Conservation (phyloP, 2,329 filamentous ascomycete genomes). For the Exophiala calicioides region DNA sequence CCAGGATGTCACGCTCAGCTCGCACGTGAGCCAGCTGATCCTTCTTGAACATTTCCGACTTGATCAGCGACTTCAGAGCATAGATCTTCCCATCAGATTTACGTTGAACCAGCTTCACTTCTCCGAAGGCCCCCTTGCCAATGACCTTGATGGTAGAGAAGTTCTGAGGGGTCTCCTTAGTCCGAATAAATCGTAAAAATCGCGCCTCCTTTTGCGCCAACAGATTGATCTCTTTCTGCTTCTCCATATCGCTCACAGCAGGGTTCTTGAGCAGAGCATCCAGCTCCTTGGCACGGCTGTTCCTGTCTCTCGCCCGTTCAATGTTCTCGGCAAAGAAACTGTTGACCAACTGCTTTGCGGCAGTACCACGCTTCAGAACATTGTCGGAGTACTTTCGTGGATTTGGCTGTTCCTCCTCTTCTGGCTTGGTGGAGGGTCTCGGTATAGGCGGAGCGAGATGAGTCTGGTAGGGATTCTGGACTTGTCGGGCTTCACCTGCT, state of each 20-base stretch:
- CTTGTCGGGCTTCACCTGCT: constrained; percentile 68
- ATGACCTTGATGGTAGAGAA: constrained; percentile 98
- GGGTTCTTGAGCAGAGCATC: constrained; percentile 81
- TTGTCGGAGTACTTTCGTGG: constrained; percentile 87
- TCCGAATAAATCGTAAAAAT: constrained; percentile 90
- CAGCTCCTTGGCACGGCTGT: constrained; percentile 91
- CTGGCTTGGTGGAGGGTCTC: constrained; percentile 55
- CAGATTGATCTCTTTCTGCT: constrained; percentile 80
- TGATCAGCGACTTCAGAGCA: constrained; percentile 96
- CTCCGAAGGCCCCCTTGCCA: constrained; percentile 97
- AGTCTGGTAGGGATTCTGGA: constrained; percentile 54
- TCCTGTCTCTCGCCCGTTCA: constrained; percentile 89
- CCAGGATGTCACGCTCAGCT: constrained; percentile 94
- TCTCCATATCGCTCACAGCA: constrained; percentile 70
- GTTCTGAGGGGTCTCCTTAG: constrained; percentile 89
- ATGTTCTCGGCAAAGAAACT: constrained; percentile 98
- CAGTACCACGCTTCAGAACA: constrained; percentile 71
- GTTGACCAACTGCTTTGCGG: constrained; percentile 65
- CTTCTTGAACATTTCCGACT: constrained; percentile 99
- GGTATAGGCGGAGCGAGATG: constrained; percentile 72
- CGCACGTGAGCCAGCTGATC: constrained; percentile 97
- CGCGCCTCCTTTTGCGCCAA: constrained; percentile 86
- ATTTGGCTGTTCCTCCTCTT: constrained; percentile 73
- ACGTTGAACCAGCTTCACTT: constrained; percentile 96
- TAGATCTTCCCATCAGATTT: constrained; percentile 97